These are phyloP conservation scores for Cryphonectria parasitica DNA, from an alignment of 2,329 filamentous ascomycete species.

Conservation along the genomic window DNA sequence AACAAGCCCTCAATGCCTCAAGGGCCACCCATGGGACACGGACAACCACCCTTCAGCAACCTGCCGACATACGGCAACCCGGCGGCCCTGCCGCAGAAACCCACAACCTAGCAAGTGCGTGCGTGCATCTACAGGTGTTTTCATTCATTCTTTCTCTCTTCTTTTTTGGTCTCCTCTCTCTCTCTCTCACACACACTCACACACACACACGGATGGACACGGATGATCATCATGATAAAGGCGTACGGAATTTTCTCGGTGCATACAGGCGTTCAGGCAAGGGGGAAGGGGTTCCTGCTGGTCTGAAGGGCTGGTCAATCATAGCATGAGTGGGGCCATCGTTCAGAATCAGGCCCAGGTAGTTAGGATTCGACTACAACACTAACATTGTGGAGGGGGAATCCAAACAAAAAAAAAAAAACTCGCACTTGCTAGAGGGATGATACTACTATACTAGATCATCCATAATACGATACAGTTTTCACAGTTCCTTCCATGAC, in stretches of 20 bases:
- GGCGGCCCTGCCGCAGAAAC: conserved; percentile 63
- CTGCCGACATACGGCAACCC: conserved; percentile 64
- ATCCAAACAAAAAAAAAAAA: background rate
- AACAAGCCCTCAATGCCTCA: conserved; percentile 51
- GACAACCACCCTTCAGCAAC: conserved; percentile 54
- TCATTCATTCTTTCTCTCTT: conserved; percentile 2
- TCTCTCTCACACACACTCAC: too few species aligned
- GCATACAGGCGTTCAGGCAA: conserved; percentile 44
- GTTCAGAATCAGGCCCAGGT: conserved; percentile 16
- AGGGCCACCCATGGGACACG: conserved; percentile 38
- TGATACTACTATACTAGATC: conserved; percentile 28
- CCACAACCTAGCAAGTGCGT: conserved; percentile 44
- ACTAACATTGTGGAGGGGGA: background rate
- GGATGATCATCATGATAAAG: conserved; percentile 30
- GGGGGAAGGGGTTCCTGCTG: conserved; percentile 4
- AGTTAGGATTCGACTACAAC: conserved; percentile 10
- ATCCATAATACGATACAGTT: conserved; percentile 28
- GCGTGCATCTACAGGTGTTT: conserved; percentile 32
- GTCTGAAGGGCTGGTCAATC: conserved; percentile 11
- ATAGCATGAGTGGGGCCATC: conserved; percentile 22
- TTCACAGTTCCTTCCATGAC: background rate
- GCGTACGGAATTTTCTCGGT: conserved; percentile 30
- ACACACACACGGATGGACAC: conserved; percentile 29
- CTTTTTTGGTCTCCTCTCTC: background rate
- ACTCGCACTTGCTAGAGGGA: conserved; percentile 28